Evolutionary conservation across 73 alveolate species (phyloP), one percentile per base, ranked within the genome.

Genomic region (Effrenium voratum): DNA sequence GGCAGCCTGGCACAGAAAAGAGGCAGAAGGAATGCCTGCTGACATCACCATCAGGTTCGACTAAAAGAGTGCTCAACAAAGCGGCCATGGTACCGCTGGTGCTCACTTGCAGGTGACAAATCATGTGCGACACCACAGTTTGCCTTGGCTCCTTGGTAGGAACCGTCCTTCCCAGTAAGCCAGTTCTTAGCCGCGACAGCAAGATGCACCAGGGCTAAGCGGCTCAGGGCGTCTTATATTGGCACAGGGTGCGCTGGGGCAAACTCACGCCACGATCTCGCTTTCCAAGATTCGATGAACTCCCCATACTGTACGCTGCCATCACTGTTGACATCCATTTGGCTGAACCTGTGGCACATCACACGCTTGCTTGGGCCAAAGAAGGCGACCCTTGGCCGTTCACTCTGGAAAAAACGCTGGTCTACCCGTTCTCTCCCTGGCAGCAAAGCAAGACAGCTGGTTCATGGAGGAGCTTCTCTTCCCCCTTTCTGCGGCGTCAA

Each of bases 251-350:
- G n/a, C n/a, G n/a, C n/a, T n/a, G n/a, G n/a, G n/a, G n/a, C n/a
- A n/a, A n/a, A n/a, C n/a, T n/a, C n/a, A n/a, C n/a, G n/a, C n/a
- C n/a, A n/a, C n/a, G n/a, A n/a, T n/a, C n/a, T n/a, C n/a, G n/a
- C n/a, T n/a, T n/a, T 10, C 82, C 94, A 44, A 63, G 95, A 43
- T 13, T 8, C 95, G 44, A 87, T 41, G 68, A 87, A 87, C 95
- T 87, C 95, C 24, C 63, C 95, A 70, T 87, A 87, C 73, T 87
- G 95, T 70, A 87, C 75, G 46, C 84, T 59, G 28, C 95, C 95
- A 30, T 87, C 95, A 38, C n/a, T 87, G 84, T 87, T 87, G 72
- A 87, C 95, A 38, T 87, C 95, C 84, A 87, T 87, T 13, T 57
- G 50, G 49, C 68, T 30, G 52, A 87, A 87, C 95, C 95, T 87